Evolutionary conservation across 108 stramenopile genomes (phyloP).

Genomic region (Ochromonas danica): DNA sequence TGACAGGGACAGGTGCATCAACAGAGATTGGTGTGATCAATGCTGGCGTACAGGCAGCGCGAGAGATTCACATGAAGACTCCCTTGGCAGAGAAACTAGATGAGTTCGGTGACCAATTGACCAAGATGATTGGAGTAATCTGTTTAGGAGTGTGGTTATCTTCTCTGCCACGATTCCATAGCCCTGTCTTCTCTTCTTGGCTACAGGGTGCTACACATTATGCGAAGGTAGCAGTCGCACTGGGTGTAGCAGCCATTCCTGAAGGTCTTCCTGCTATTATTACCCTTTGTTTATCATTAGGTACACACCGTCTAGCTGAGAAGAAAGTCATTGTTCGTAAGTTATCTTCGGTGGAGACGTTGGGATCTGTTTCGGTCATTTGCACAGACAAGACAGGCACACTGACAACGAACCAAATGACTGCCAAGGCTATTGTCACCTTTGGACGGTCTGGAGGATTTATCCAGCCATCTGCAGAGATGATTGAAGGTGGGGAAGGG

Average conservation of each 20-base stretch:
- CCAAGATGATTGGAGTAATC: slow-evolving; percentile 83
- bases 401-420: slow-evolving; percentile 95
- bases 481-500: not conserved
- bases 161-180: slow-evolving; percentile 78
- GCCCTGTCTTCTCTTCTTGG: slow-evolving; percentile 70
- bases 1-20: slow-evolving; percentile 77
- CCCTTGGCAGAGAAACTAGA: slow-evolving; percentile 89
- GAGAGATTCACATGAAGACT: slow-evolving; percentile 73
- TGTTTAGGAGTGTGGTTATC: slow-evolving; percentile 84
- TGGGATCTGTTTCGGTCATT: slow-evolving; percentile 89
- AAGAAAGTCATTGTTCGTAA: slow-evolving; percentile 85
- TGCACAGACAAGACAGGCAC: slow-evolving; percentile 97
- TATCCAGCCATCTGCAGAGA: not conserved
- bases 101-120: slow-evolving; percentile 88
- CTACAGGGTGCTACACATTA: slow-evolving; percentile 55
- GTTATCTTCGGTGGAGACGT: slow-evolving; percentile 87
- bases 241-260: slow-evolving; percentile 95
- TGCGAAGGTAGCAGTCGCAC: slow-evolving; percentile 84
- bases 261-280: slow-evolving; percentile 77
- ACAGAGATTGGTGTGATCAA: slow-evolving; percentile 96
- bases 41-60: slow-evolving; percentile 69
- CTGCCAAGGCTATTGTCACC: slow-evolving; percentile 53
- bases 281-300: slow-evolving; percentile 79
- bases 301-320: slow-evolving; percentile 86
- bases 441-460: not conserved